Evolutionary conservation across 2,329 filamentous ascomycete species (phyloP).

Genomic region (Iodosphaeria phyllophila): DNA sequence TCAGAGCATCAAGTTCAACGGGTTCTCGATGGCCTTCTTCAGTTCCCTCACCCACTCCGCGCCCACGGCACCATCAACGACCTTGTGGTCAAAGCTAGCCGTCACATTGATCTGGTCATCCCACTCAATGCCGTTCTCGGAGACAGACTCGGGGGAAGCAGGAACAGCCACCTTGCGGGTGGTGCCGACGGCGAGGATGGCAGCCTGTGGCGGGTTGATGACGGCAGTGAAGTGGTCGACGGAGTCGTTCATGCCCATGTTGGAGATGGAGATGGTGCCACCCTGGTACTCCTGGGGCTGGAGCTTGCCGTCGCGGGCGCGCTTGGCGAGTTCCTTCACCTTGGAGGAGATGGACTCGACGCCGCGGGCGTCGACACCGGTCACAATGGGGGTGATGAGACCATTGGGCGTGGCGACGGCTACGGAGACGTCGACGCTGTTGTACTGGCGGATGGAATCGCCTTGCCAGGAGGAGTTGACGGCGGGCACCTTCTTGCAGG

Average conservation of each 20-base stretch:
- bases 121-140: slow-evolving; percentile 68
- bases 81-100: slow-evolving; percentile 96
- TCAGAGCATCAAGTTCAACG: slow-evolving; percentile 83
- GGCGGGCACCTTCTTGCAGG: slow-evolving; percentile 81
- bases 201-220: slow-evolving; percentile 96
- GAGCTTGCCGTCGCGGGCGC: slow-evolving; percentile 89
- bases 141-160: slow-evolving; percentile 65
- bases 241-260: slow-evolving; percentile 99
- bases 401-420: slow-evolving; percentile 85
- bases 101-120: slow-evolving; percentile 95
- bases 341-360: slow-evolving; percentile 73
- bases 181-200: slow-evolving; percentile 86
- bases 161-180: slow-evolving; percentile 90
- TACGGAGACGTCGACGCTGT: slow-evolving; percentile 84
- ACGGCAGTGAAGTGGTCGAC: slow-evolving; percentile 95
- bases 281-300: slow-evolving; percentile 99
- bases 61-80: slow-evolving; percentile 88
- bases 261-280: slow-evolving; percentile 96
- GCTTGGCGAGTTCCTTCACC: slow-evolving; percentile 95
- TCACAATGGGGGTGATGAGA: slow-evolving; percentile 95
- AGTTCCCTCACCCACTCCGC: slow-evolving; percentile 93
- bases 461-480: slow-evolving; percentile 94
- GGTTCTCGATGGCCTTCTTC: slow-evolving; percentile 97
- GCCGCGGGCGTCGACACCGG: slow-evolving; percentile 69
- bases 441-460: slow-evolving; percentile 83